phyloP scores from a whole-genome alignment of 2,329 filamentous ascomycete species.

The Raffaelea arxii region DNA sequence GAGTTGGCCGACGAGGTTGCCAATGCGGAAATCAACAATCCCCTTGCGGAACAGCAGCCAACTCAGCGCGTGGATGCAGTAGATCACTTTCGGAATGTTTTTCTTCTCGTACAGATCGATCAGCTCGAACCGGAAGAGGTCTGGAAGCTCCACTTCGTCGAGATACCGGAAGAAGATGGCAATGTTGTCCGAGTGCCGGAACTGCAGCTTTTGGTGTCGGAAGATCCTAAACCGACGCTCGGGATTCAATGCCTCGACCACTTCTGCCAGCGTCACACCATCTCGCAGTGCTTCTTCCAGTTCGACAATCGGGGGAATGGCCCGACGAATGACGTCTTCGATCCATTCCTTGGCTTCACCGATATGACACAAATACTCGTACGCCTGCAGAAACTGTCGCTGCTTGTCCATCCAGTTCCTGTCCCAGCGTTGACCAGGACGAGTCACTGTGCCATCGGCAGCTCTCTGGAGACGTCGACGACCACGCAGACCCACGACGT shows the following conservation, averaged over 20 bases:
- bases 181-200: conserved; percentile 95
- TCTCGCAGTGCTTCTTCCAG: conserved; percentile 87
- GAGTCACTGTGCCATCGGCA: conserved; percentile 45
- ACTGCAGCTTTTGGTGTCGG: conserved; percentile 74
- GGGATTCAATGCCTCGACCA: conserved; percentile 82
- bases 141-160: conserved; percentile 82
- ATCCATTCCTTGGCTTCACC: conserved; percentile 99
- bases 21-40: conserved; percentile 90
- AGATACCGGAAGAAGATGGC: conserved; percentile 92
- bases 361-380: conserved; percentile 97
- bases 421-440: conserved; percentile 66
- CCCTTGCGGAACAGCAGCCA: conserved; percentile 96
- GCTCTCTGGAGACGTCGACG: conserved; percentile 71
- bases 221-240: conserved; percentile 74
- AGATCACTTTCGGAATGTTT: conserved; percentile 98
- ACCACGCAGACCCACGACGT: conserved; percentile 81
- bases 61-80: conserved; percentile 94
- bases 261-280: conserved; percentile 87
- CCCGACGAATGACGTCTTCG: conserved; percentile 74
- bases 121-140: conserved; percentile 92
- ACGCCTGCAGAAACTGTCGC: conserved; percentile 88
- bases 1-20: conserved; percentile 89
- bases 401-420: conserved; percentile 99
- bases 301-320: conserved; percentile 86
- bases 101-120: conserved; percentile 99